A percentile compares a stretch with the other conserved stretches of the same genome.
These are phyloP conservation scores for Aureobasidium sp. DNA, from an alignment of 2,329 filamentous ascomycete species.

Conservation along the genomic window DNA sequence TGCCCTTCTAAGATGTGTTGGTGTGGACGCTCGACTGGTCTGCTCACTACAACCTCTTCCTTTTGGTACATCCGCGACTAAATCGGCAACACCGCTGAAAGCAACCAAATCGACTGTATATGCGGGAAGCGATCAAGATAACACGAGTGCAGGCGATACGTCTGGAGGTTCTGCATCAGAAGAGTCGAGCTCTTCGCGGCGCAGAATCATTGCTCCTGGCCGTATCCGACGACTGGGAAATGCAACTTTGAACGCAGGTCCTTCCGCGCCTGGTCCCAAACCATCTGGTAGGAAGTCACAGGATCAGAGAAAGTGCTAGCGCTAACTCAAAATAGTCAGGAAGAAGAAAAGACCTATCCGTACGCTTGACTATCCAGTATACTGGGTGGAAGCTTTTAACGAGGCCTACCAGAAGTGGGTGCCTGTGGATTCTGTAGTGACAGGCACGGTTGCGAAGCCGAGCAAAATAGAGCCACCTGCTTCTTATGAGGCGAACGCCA, in stretches of 20 bases:
- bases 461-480: conserved; percentile 75
- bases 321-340: conserved; percentile 29
- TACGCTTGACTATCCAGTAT: conserved; percentile 75
- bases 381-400: conserved; percentile 92
- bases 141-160: conserved; percentile 20
- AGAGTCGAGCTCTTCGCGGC: conserved; percentile 1
- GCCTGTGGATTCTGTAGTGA: conserved; percentile 77
- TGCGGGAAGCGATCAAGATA: conserved; percentile 20
- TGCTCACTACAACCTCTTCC: conserved; percentile 83
- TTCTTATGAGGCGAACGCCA: conserved; percentile 65
- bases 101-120: conserved; percentile 28
- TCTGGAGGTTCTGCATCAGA: conserved; percentile 16
- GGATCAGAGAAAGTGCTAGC: conserved; percentile 22
- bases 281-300: conserved; percentile 18
- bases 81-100: conserved; percentile 37
- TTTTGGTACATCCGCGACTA: conserved; percentile 50
- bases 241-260: conserved; percentile 21
- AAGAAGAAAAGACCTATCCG: conserved; percentile 42
- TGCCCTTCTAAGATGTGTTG: conserved; percentile 73
- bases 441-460: conserved; percentile 68
- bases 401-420: conserved; percentile 86
- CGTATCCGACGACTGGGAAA: conserved; percentile 29
- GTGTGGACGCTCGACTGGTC: conserved; percentile 73
- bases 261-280: background rate
- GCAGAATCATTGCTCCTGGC: conserved; percentile 8